Evolutionary conservation across 2,329 filamentous ascomycete genomes (phyloP).

Genomic region (Hypoxylon sp.): DNA sequence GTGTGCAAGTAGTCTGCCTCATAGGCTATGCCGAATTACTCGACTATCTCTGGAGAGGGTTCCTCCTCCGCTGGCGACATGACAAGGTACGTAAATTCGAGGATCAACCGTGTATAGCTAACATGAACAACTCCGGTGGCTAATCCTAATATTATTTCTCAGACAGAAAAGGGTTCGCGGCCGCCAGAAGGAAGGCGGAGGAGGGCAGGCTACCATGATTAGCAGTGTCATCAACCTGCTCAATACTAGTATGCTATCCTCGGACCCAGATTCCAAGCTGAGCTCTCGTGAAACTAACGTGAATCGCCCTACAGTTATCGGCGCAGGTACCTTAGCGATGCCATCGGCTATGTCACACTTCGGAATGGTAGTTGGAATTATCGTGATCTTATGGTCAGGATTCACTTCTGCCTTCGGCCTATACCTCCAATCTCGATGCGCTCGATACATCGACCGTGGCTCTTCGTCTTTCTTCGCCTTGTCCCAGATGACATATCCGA

Average conservation of each 20-base stretch:
- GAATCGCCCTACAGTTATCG: constrained; percentile 76
- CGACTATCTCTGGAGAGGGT: constrained; percentile 65
- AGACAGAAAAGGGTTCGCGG: constrained; percentile 71
- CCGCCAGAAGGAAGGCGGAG: constrained; percentile 74
- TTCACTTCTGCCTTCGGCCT: constrained; percentile 91
- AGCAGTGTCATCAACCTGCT: constrained; percentile 96
- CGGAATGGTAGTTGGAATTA: constrained; percentile 86
- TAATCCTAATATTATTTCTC: constrained; percentile 21
- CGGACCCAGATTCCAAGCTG: neutral
- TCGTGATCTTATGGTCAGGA: constrained; percentile 93
- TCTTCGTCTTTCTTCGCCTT: constrained; percentile 95
- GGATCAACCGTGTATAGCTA: constrained; percentile 26
- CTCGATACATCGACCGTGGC: constrained; percentile 91
- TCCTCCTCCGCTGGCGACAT: constrained; percentile 63
- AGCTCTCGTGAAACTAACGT: constrained; percentile 17
- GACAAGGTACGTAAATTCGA: constrained; percentile 60
- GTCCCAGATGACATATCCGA: constrained; percentile 96
- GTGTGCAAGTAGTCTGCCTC: constrained; percentile 21
- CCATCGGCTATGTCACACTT: constrained; percentile 96
- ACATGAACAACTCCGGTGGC: neutral
- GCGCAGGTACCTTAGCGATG: constrained; percentile 94
- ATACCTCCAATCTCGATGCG: constrained; percentile 94
- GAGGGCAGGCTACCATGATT: constrained; percentile 85
- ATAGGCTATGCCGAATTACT: constrained; percentile 69
- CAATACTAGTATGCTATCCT: constrained; percentile 82